Conservation (phyloP, 2,329 filamentous ascomycete genomes). For the Fusarium humuli region DNA sequence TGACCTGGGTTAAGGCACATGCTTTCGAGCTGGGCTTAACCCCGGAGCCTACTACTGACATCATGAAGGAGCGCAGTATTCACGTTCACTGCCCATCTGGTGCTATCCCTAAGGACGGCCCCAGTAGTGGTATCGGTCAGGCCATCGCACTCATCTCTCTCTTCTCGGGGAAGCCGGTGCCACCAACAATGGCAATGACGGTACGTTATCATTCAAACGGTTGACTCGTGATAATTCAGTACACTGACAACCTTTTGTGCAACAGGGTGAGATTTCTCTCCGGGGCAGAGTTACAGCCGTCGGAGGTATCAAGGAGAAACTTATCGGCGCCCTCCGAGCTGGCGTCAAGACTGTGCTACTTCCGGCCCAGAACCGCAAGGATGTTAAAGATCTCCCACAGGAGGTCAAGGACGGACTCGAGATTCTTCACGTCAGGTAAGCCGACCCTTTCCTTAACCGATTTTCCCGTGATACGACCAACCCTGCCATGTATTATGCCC, state of each 20-base stretch:
- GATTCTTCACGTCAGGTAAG: slow-evolving; percentile 89
- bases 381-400: slow-evolving; percentile 87
- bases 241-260: slow-evolving; percentile 43
- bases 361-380: slow-evolving; percentile 89
- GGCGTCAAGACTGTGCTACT: slow-evolving; percentile 95
- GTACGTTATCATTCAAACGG: slow-evolving; percentile 57
- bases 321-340: slow-evolving; percentile 92
- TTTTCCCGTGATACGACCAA: slow-evolving; percentile 35
- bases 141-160: slow-evolving; percentile 92
- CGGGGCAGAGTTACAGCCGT: slow-evolving; percentile 92
- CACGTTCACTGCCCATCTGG: slow-evolving; percentile 97
- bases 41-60: slow-evolving; percentile 83
- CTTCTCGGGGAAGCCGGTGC: slow-evolving; percentile 86
- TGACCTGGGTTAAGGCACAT: slow-evolving; percentile 97
- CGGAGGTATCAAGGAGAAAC: slow-evolving; percentile 97
- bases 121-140: slow-evolving; percentile 89
- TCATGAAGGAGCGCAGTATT: slow-evolving; percentile 94
- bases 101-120: slow-evolving; percentile 93
- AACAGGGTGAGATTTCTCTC: slow-evolving; percentile 77
- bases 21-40: slow-evolving; percentile 91
- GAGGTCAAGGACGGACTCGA: slow-evolving; percentile 89
- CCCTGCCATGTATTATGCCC: slow-evolving; percentile 33
- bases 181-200: slow-evolving; percentile 96
- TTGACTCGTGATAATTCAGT: slow-evolving; percentile 21
- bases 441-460: slow-evolving; percentile 58